A percentile compares a stretch with the other conserved stretches of the same genome.
phyloP scores from a whole-genome alignment of 768 basidiomycete genomes.

The Cystoderma amianthinum region DNA sequence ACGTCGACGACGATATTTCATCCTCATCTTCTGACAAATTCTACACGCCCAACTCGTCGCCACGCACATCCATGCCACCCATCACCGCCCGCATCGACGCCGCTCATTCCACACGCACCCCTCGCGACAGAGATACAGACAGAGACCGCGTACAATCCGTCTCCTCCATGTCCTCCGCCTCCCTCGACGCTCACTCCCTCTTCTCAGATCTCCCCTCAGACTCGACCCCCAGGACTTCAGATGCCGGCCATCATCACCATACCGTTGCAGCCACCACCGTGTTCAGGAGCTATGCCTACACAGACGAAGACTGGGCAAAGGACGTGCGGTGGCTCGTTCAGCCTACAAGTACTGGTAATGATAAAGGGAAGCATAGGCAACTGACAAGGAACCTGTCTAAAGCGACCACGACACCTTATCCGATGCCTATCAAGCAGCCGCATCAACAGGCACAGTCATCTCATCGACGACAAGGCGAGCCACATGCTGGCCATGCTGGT shows the following conservation, averaged over 20 bases:
- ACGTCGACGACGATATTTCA: constrained; percentile 19
- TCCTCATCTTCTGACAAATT: constrained; percentile 35
- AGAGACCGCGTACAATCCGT: constrained; percentile 12
- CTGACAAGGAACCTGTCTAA: neutral
- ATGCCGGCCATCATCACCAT: constrained; percentile 22
- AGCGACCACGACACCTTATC: constrained; percentile 1
- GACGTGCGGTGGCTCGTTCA: constrained; percentile 60
- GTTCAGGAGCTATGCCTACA: constrained; percentile 24
- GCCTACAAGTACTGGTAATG: constrained; percentile 8
- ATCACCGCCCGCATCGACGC: constrained; percentile 11
- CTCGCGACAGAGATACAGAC: constrained; percentile 3
- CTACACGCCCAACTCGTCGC: constrained; percentile 57
- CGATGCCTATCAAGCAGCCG: no score
- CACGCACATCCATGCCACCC: constrained; percentile 34
- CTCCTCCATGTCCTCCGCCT: constrained; percentile 27
- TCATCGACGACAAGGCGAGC: neutral
- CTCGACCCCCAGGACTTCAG: constrained; percentile 29
- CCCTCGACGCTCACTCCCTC: constrained; percentile 32
- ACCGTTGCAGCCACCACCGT: constrained; percentile 9
- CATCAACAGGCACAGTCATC: no score
- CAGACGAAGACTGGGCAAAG: constrained; percentile 59
- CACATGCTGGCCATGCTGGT: neutral
- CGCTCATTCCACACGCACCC: constrained; percentile 19
- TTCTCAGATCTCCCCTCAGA: constrained; percentile 28
- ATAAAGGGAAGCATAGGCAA: constrained; percentile 13